phyloP scores from a whole-genome alignment of 179 eudicot species.

The Beta macrorhiza region DNA sequence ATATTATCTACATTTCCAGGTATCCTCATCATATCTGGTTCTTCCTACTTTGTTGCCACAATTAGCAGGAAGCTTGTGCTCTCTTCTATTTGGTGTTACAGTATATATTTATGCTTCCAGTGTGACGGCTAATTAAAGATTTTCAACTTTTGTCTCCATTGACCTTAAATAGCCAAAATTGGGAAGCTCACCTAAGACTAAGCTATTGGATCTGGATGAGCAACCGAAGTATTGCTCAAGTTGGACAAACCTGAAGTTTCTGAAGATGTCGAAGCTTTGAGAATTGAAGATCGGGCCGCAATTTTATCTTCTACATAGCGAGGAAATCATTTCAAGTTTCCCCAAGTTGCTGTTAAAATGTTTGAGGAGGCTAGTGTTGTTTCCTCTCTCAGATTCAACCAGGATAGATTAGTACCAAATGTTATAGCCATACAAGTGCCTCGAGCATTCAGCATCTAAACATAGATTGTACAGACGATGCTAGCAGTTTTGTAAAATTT shows the following conservation, averaged over 20 bases:
- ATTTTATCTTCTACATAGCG: not conserved
- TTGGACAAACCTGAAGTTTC: not conserved
- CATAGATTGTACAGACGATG: not conserved
- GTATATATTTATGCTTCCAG: not conserved
- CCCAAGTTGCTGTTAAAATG: not conserved
- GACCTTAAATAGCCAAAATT: not conserved
- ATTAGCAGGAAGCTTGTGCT: not conserved
- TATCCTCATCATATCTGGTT: not conserved
- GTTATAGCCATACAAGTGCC: not conserved
- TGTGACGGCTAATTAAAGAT: not conserved
- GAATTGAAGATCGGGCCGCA: not conserved
- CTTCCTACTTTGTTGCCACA: not conserved
- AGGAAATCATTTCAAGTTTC: not conserved
- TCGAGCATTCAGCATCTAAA: not conserved
- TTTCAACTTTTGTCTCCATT: not conserved
- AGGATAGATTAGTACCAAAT: not conserved
- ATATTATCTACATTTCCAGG: constrained; percentile 11
- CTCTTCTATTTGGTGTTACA: not conserved
- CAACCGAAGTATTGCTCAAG: not conserved
- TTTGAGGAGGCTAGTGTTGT: not conserved
- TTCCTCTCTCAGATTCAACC: not conserved
- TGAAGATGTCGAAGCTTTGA: not conserved
- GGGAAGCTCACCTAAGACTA: constrained; percentile 2
- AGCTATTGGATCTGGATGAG: not conserved
- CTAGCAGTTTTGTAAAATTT: not conserved